Conservation (phyloP, 2,329 filamentous ascomycete species). For the Harringtonia lauricola region DNA sequence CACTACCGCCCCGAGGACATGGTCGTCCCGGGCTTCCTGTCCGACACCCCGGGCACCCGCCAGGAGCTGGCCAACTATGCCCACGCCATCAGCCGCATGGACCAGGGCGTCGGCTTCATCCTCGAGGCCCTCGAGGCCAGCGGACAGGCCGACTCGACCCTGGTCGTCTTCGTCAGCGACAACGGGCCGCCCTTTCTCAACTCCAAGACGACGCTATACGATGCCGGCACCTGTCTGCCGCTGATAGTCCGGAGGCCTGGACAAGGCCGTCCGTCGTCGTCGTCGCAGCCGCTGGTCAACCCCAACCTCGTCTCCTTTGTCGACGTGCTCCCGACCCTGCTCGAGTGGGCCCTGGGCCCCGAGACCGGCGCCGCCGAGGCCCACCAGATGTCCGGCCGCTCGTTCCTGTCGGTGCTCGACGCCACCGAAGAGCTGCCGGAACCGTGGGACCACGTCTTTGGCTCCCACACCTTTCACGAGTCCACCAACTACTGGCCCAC, state of each 20-base stretch:
- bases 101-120: slow-evolving; percentile 29
- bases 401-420: slow-evolving; percentile 25
- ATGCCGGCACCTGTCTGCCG: slow-evolving; percentile 32
- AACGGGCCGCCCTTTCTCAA: slow-evolving; percentile 39
- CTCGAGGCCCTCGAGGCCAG: slow-evolving; percentile 20
- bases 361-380: too few species aligned
- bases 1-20: slow-evolving; percentile 21
- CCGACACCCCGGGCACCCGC: slow-evolving; percentile 26
- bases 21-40: slow-evolving; percentile 28
- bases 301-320: slow-evolving; percentile 32
- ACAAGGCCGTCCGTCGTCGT: too few species aligned
- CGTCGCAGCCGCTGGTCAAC: slow-evolving; percentile 20
- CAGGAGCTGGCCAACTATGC: slow-evolving; percentile 31
- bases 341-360: slow-evolving; percentile 28
- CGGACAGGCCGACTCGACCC: slow-evolving; percentile 23
- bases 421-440: slow-evolving; percentile 9
- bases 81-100: slow-evolving; percentile 27
- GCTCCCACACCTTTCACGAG: slow-evolving; percentile 41
- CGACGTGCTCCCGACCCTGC: slow-evolving; percentile 32
- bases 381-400: slow-evolving; percentile 20
- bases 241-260: slow-evolving; percentile 29
- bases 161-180: slow-evolving; percentile 35
- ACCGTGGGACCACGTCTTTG: slow-evolving; percentile 29
- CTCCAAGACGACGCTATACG: slow-evolving; percentile 38
- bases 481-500: slow-evolving; percentile 39